Evolutionary conservation across 768 basidiomycete species (phyloP), one percentile per base, ranked within the genome.

Genomic region (Chlorophyllum brunneum): DNA sequence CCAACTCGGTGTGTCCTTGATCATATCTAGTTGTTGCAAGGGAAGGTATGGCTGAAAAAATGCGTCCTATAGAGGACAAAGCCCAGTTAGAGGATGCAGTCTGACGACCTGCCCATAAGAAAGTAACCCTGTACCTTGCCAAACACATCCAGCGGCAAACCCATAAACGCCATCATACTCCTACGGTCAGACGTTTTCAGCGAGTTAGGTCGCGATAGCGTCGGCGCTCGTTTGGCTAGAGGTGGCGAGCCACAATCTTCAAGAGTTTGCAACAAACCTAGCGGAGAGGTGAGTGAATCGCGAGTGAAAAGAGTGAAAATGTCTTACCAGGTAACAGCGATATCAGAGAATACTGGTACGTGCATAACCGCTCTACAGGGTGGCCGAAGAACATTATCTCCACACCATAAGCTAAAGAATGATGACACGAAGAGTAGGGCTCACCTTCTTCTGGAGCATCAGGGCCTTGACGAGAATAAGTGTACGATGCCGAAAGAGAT

Each of bases 31-130:
- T 68, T 99, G 95, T 66, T 99, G 97, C 2, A 99, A 68, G 0
- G 97, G 95, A 10, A 98, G 73, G 65, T 98, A 99, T 1, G 97
- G 97, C 65, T 99, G 97, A 71, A 99, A 99, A 72, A 98, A 95
- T 3, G 93, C 80, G 59, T 93, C 90, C 86, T 92, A 58, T n/a
- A 15, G 0, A 13, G 18, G 11, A 41, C 34, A 3, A 5, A 34
- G 40, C 18, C 4, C 26, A 44, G 40, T 27, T 16, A n/a, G n/a
- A 13, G 13, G 22, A 44, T 7, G 2, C 23, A 29, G 3, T 29
- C 16, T 2, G 7, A 29, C 15, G 15, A 46, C 29, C 2, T 23
- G 36, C 38, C 11, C 10, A 20, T 36, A 45, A 15, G 20, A 42
- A 54, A n/a, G n/a, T n/a, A n/a, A n/a, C n/a, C n/a, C n/a, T n/a